Evolutionary conservation across 2,329 filamentous ascomycete species (phyloP).

Genomic region (Colletotrichum spaethianum): DNA sequence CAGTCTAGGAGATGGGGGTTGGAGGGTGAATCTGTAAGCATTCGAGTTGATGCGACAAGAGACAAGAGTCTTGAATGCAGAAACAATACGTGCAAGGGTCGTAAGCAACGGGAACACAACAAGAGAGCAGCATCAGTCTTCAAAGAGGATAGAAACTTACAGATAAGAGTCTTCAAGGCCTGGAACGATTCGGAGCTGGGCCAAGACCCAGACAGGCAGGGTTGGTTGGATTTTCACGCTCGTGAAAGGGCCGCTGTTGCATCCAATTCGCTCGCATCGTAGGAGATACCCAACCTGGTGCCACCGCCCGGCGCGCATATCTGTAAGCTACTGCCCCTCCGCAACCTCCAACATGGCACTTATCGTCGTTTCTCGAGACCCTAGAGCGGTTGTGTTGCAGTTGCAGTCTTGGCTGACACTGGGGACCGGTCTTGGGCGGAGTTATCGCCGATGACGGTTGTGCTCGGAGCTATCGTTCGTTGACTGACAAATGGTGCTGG

Average conservation of each 20-base stretch:
- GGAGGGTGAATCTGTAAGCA: neutral
- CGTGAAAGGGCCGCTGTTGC: neutral
- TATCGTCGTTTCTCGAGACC: neutral
- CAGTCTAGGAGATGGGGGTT: neutral
- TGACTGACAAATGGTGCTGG: neutral
- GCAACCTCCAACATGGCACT: neutral
- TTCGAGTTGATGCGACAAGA: slow-evolving; percentile 1
- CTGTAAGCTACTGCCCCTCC: neutral
- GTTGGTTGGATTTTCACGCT: slow-evolving; percentile 6
- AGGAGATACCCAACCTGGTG: slow-evolving; percentile 35
- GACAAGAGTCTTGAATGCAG: neutral
- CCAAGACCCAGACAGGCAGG: slow-evolving; percentile 2
- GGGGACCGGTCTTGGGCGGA: neutral
- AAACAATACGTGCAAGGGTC: neutral
- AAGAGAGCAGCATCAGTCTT: neutral
- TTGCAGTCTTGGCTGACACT: slow-evolving; percentile 7
- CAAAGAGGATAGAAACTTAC: neutral
- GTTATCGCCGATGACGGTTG: neutral
- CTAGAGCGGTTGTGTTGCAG: neutral
- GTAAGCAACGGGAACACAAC: neutral
- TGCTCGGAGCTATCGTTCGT: too few species aligned
- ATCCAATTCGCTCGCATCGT: slow-evolving; percentile 14
- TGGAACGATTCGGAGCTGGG: slow-evolving; percentile 33
- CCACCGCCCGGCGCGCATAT: slow-evolving; percentile 14
- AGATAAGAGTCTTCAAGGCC: slow-evolving; percentile 23